phyloP scores from a whole-genome alignment of 73 alveolate genomes.

The Paramecium pentaurelia region DNA sequence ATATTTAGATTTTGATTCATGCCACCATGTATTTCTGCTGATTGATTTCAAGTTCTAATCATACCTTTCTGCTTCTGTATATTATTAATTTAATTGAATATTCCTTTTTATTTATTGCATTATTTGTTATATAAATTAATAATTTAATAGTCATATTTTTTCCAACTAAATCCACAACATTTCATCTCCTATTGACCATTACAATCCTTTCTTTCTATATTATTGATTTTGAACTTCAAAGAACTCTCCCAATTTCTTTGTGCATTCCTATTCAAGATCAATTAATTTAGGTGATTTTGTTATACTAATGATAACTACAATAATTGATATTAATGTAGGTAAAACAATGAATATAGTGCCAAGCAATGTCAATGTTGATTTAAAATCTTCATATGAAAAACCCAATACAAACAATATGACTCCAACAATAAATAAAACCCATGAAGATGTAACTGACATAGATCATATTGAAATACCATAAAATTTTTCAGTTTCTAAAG shows the following conservation, averaged over 20 bases:
- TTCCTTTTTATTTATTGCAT: slow-evolving; percentile 35
- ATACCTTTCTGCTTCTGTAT: slow-evolving; percentile 31
- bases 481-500: slow-evolving; percentile 36
- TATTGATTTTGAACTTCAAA: background rate
- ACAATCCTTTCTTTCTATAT: background rate
- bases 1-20: slow-evolving; percentile 47
- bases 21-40: slow-evolving; percentile 49
- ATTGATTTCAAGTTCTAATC: slow-evolving; percentile 26
- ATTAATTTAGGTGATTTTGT: background rate
- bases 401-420: background rate
- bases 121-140: background rate
- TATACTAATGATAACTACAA: background rate
- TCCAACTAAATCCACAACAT: background rate
- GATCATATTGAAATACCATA: background rate
- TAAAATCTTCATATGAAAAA: background rate
- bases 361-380: background rate
- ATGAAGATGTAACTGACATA: background rate
- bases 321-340: background rate
- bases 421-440: slow-evolving; percentile 9
- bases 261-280: background rate
- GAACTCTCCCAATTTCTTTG: background rate
- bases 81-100: background rate
- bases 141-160: background rate
- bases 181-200: slow-evolving; percentile 15
- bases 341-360: background rate